Conservation (phyloP, 1,284 basidiomycete species). For the Sporisorium scitamineum region DNA sequence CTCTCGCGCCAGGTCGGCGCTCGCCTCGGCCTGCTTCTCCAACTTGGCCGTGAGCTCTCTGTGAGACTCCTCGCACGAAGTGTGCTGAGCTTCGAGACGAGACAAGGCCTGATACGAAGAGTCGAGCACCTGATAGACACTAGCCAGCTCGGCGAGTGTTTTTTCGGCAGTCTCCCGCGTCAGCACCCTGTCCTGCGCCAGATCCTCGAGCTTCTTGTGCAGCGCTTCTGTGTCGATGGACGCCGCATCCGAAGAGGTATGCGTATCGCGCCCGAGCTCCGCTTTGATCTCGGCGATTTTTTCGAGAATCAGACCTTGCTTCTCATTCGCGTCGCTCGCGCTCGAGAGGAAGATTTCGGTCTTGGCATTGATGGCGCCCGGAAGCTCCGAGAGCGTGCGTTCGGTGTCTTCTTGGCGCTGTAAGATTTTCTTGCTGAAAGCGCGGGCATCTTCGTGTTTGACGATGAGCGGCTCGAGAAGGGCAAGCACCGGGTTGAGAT, state of each 20-base stretch:
- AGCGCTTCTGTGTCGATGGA: background rate
- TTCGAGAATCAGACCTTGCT: conserved; percentile 20
- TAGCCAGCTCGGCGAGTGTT: conserved; percentile 32
- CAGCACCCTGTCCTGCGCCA: conserved; percentile 11
- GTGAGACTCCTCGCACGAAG: conserved; percentile 23
- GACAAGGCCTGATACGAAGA: conserved; percentile 33
- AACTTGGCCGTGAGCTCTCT: conserved; percentile 4
- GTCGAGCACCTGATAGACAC: conserved; percentile 36
- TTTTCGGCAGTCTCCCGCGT: conserved; percentile 32
- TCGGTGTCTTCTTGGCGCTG: conserved; percentile 58
- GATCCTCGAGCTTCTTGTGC: conserved; percentile 22
- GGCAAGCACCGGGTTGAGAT: conserved; percentile 57
- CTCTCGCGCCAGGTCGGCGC: conserved; percentile 5
- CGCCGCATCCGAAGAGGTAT: background rate
- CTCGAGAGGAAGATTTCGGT: conserved; percentile 57
- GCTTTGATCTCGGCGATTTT: conserved; percentile 28
- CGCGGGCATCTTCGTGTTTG: conserved; percentile 52
- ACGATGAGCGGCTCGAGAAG: conserved; percentile 59
- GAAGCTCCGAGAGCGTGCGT: conserved; percentile 48
- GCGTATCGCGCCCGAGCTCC: conserved; percentile 6
- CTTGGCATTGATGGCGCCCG: conserved; percentile 60
- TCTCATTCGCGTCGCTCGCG: conserved; percentile 20
- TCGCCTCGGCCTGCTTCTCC: conserved; percentile 22
- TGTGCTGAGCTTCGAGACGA: conserved; percentile 20
- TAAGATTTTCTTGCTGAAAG: conserved; percentile 42